phyloP scores from a whole-genome alignment of 257 asterid genomes.

The Lavandula angustifolia region DNA sequence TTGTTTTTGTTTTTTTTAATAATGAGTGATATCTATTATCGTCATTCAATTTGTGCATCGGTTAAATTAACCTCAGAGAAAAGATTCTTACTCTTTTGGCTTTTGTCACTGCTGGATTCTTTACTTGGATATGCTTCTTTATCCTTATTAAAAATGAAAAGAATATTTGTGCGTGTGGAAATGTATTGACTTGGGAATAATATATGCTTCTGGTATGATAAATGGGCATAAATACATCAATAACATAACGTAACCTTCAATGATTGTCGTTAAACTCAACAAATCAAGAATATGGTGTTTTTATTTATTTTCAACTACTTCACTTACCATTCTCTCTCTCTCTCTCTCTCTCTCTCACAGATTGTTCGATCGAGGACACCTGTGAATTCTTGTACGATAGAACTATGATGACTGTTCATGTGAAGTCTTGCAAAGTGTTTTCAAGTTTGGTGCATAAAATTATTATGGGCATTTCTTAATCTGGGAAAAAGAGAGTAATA shows the following conservation, averaged over 20 bases:
- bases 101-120: constrained; percentile 38
- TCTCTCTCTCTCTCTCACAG: not conserved
- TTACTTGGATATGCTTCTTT: constrained; percentile 41
- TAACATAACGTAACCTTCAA: constrained; percentile 18
- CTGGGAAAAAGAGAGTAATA: no score
- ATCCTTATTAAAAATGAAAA: constrained; percentile 12
- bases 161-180: not conserved
- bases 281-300: no score
- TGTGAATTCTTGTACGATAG: no score
- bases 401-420: no score
- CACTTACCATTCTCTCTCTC: not conserved
- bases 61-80: no score
- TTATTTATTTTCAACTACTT: not conserved
- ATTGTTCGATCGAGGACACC: no score
- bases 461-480: no score
- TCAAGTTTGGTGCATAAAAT: no score
- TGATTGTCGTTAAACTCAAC: constrained; percentile 8
- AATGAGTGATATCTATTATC: no score
- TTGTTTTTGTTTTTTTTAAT: no score
- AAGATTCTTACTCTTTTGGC: constrained; percentile 36
- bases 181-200: not conserved
- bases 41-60: no score
- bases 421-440: no score
- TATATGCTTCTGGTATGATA: not conserved
- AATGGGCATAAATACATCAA: not conserved